Conservation (phyloP, 169 alveolate species). For the Cryptosporidium baileyi region DNA sequence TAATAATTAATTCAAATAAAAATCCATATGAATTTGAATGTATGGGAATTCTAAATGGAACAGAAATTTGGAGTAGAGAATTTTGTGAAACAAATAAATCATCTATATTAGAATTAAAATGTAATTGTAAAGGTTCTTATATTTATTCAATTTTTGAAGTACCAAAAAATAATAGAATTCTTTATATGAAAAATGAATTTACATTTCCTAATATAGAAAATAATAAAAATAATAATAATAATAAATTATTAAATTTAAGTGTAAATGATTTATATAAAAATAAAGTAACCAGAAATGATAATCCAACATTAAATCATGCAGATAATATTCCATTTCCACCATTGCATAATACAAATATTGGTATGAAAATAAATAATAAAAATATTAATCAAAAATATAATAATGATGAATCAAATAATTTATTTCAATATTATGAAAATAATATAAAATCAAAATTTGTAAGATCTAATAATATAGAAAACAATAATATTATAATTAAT, state of each 20-base stretch:
- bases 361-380: neutral
- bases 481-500: neutral
- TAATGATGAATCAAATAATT: no score
- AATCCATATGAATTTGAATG: conserved; percentile 12
- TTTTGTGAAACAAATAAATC: neutral
- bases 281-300: conserved; percentile 25
- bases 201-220: conserved; percentile 1
- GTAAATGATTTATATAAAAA: conserved; percentile 3
- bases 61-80: conserved; percentile 57
- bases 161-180: neutral
- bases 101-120: neutral
- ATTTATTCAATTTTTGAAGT: conserved; percentile 11
- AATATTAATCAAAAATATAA: no score
- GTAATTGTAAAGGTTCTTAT: conserved; percentile 42
- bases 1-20: conserved; percentile 4
- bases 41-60: conserved; percentile 48
- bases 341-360: neutral
- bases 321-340: conserved; percentile 50
- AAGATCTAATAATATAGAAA: neutral
- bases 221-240: neutral
- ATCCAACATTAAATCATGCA: conserved; percentile 1
- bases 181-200: neutral
- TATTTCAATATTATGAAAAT: neutral
- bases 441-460: neutral
- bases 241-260: no score